Percentiles rank a stretch among this genome's conserved stretches.
Conservation (phyloP, 257 asterid genomes). For the Jacaranda copaia region DNA sequence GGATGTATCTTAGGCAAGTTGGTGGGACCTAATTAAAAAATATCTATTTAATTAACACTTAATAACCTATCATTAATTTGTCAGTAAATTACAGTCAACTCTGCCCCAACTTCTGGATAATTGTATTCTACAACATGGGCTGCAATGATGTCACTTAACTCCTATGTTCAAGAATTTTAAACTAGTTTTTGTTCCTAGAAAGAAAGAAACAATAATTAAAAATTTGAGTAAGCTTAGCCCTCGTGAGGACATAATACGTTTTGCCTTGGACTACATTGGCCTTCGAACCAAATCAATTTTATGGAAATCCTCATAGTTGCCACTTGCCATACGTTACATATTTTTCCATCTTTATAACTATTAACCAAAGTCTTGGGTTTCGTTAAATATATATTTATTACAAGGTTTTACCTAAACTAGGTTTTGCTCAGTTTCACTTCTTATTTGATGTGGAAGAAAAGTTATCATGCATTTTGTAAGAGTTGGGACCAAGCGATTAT, state of each 20-base stretch:
- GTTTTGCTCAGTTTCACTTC: not conserved
- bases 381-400: not conserved
- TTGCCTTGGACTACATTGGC: constrained; percentile 36
- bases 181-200: not conserved
- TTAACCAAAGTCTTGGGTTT: constrained; percentile 12
- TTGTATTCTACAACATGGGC: constrained; percentile 39
- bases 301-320: constrained; percentile 39
- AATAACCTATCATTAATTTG: not conserved
- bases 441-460: not conserved
- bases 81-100: constrained; percentile 19
- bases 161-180: constrained; percentile 1
- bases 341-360: not conserved
- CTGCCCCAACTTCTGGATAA: constrained; percentile 40
- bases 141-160: constrained; percentile 49
- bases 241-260: constrained; percentile 34
- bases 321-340: constrained; percentile 35
- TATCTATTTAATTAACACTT: not conserved
- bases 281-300: constrained; percentile 35
- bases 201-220: not conserved
- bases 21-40: not conserved
- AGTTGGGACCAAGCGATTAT: too few species aligned
- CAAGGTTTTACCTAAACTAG: constrained; percentile 22
- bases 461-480: too few species aligned
- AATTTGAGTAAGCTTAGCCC: constrained; percentile 8
- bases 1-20: constrained; percentile 44